phyloP scores from a whole-genome alignment of 1,139 yeast species.

The Candida sojae region DNA sequence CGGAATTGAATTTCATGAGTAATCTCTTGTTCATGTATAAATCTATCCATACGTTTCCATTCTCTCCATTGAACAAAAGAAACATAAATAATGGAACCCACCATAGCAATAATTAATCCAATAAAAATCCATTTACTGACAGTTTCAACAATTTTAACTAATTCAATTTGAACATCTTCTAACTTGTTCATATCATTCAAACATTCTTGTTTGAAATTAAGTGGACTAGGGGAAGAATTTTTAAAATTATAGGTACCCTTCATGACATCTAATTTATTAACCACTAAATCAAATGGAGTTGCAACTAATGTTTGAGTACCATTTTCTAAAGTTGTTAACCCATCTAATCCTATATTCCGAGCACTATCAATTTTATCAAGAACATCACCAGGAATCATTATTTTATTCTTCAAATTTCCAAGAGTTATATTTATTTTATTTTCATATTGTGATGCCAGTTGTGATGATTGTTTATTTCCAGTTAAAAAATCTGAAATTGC shows the following conservation, averaged over 20 bases:
- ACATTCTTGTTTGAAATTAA: conserved; percentile 12
- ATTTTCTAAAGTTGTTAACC: conserved; percentile 51
- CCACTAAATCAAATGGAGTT: conserved; percentile 21
- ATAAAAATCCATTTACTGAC: conserved; percentile 11
- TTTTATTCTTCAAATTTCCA: conserved; percentile 45
- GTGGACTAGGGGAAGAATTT: conserved; percentile 8
- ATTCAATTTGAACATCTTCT: conserved; percentile 9
- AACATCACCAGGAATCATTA: conserved; percentile 65
- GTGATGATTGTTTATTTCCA: conserved; percentile 28
- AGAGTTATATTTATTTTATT: conserved; percentile 61
- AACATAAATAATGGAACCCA: conserved; percentile 10
- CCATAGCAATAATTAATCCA: conserved; percentile 9
- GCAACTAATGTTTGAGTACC: conserved; percentile 25
- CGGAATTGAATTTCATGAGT: conserved; percentile 9
- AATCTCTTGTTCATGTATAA: conserved; percentile 9
- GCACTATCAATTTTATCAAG: conserved; percentile 52
- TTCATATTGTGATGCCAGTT: conserved; percentile 24
- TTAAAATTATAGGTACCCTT: conserved; percentile 2
- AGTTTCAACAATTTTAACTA: conserved; percentile 10
- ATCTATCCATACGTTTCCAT: conserved; percentile 13
- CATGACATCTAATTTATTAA: conserved; percentile 16
- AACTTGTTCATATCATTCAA: conserved; percentile 9
- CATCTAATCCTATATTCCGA: conserved; percentile 49
- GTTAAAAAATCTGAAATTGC: conserved; percentile 58
- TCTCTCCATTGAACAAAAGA: conserved; percentile 10